Evolutionary conservation across 305 asterid species (phyloP), one percentile per base, ranked within the genome.

Genomic region (Fraxinus platypoda): DNA sequence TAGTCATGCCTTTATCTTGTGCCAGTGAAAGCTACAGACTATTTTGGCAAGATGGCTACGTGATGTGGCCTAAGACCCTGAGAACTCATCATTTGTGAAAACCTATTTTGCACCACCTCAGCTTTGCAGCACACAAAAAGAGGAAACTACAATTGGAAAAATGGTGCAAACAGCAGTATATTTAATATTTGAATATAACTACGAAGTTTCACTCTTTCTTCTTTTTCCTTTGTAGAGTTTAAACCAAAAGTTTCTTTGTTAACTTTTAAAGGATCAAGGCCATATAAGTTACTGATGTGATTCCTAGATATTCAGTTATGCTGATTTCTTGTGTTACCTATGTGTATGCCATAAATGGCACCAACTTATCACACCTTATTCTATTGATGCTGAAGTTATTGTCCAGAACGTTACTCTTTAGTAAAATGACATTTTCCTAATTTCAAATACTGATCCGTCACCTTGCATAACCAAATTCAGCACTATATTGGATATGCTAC

Each of bases 1-100:
- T 74, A 70, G 70, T 43, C 79, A 54, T 66, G 62, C 83, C 41
- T 76, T 34, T 71, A 3, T 19, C 43, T 8, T 62, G 54, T 37
- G 19, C 77, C 11, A 59, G 41, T 75, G 9, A 74, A 54, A 73
- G 25, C 73, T 73, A 19, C 54, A 28, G 19, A 34, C 73, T 49
- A 30, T 73, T 52, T 46, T 12, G 2, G 13, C 21, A 8, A 74
- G 12, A 15, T 71, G 70, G 54, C 68, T 49, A 23, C 26, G 8
- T 73, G 15, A 49, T 31, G 31, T 49, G 46, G 38, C 68, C 54
- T 25, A 25, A 15, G 62, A 64, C 74, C 30, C 43, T 17, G 11
- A 8, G 8, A 75, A 57, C 25, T 75, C 43, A 73, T 75, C 74
- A 62, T n/a, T 75, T 75, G 68, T 8, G 28, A 28, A 75, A 54